These are phyloP conservation scores for Camptophora hylomeconis DNA, from an alignment of 2,329 filamentous ascomycete genomes.

Conservation along the genomic window DNA sequence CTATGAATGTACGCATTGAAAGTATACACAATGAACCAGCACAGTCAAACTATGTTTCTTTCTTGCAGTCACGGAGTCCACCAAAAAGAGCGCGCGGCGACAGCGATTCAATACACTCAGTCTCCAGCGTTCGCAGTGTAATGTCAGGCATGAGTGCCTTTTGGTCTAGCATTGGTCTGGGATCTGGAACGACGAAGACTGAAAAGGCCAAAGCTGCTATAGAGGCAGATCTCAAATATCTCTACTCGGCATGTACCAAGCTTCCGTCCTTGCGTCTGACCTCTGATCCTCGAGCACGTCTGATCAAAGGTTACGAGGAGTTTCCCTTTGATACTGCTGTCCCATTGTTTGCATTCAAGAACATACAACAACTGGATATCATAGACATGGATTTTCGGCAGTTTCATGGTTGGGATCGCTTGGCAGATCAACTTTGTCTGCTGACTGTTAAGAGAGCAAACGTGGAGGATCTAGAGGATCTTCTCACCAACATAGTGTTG, in stretches of 20 bases:
- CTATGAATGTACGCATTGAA: conserved; percentile 91
- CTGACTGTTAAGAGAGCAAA: conserved; percentile 77
- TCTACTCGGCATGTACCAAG: conserved; percentile 97
- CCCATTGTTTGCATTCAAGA: conserved; percentile 94
- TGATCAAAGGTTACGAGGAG: conserved; percentile 90
- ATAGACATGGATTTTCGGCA: conserved; percentile 92
- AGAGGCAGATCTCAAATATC: conserved; percentile 80
- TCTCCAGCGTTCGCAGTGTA: conserved; percentile 91
- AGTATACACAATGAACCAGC: conserved; percentile 81
- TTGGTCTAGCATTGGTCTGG: conserved; percentile 79
- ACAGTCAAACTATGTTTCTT: conserved; percentile 89
- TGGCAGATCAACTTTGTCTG: conserved; percentile 83
- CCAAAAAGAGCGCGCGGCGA: conserved; percentile 73
- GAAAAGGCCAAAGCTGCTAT: conserved; percentile 82
- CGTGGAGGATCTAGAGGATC: conserved; percentile 78
- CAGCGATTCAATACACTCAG: conserved; percentile 82
- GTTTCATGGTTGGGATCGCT: conserved; percentile 91
- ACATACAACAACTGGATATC: conserved; percentile 83
- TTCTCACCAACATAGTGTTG: conserved; percentile 83
- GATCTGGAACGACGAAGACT: conserved; percentile 63
- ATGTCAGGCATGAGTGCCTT: conserved; percentile 93
- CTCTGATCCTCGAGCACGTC: conserved; percentile 80
- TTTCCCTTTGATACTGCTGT: conserved; percentile 97
- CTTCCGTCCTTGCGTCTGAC: conserved; percentile 82
- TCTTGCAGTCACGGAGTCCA: conserved; percentile 57